Evolutionary conservation across 1,284 basidiomycete genomes (phyloP).

Genomic region (Mrakiaceae sp.): DNA sequence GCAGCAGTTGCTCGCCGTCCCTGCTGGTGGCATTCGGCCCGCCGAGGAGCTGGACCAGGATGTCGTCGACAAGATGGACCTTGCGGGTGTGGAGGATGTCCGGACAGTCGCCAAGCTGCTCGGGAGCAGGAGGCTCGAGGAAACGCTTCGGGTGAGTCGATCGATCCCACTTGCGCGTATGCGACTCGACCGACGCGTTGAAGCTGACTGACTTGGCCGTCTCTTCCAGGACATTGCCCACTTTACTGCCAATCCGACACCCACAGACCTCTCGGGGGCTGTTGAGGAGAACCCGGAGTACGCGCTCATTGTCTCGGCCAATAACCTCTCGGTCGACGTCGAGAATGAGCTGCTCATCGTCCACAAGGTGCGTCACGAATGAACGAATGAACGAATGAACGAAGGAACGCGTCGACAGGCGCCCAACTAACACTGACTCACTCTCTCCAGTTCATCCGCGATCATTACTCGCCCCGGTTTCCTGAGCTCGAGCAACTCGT

Average conservation of each 20-base stretch:
- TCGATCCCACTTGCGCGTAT: not conserved
- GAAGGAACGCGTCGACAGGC: too few relatives aligned
- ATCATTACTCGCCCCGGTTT: conserved; percentile 92
- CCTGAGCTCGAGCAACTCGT: conserved; percentile 95
- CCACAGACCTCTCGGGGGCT: conserved; percentile 62
- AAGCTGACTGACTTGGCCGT: not conserved
- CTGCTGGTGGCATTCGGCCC: conserved; percentile 79
- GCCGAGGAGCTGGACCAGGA: conserved; percentile 87
- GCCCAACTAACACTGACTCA: not conserved
- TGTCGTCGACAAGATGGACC: conserved; percentile 84
- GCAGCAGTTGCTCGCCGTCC: conserved; percentile 45
- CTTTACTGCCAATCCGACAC: conserved; percentile 63
- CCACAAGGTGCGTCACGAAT: conserved; percentile 57
- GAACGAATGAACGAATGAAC: too few relatives aligned
- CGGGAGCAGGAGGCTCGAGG: conserved; percentile 68
- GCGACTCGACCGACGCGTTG: too few relatives aligned
- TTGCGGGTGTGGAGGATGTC: conserved; percentile 71
- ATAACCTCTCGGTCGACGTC: conserved; percentile 95
- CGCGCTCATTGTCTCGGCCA: conserved; percentile 88
- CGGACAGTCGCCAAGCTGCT: conserved; percentile 79
- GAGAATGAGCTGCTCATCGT: conserved; percentile 97
- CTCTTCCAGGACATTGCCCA: conserved; percentile 66
- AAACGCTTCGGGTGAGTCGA: conserved; percentile 59
- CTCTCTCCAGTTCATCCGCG: conserved; percentile 71
- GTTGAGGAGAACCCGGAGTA: conserved; percentile 93